These are phyloP conservation scores for Xylaria arbuscula DNA, from an alignment of 2,329 filamentous ascomycete genomes.

Conservation along the genomic window DNA sequence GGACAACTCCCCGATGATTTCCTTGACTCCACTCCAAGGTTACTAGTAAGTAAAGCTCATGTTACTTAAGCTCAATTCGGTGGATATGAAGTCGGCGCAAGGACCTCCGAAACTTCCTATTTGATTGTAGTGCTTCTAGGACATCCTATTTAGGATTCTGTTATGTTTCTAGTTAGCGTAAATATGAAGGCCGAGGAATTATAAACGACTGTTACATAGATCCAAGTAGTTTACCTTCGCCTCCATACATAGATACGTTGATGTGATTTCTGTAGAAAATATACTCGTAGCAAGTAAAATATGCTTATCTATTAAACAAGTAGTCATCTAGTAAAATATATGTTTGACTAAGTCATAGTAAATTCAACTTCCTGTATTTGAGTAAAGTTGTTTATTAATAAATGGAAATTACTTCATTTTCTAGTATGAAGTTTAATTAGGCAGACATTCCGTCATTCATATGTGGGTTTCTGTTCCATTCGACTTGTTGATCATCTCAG, in stretches of 20 bases:
- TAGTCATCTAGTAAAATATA: not conserved
- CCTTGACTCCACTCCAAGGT: constrained; percentile 5
- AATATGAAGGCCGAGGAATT: not conserved
- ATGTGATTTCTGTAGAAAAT: not conserved
- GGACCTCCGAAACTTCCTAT: constrained; percentile 39
- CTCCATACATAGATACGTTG: not conserved
- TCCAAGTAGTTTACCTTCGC: not conserved
- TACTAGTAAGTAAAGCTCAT: not conserved
- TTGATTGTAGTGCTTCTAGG: constrained; percentile 10
- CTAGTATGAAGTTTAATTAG: not conserved
- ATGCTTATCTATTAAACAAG: not conserved
- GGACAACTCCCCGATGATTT: not conserved
- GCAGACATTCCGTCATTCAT: constrained; percentile 6
- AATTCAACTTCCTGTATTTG: not conserved
- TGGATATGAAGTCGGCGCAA: constrained; percentile 41
- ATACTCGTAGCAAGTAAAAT: not conserved
- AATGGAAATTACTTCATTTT: not conserved
- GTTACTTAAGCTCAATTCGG: constrained; percentile 32
- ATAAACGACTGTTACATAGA: not conserved
- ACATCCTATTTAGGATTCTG: not conserved
- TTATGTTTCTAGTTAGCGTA: not conserved
- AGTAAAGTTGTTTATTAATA: not conserved
- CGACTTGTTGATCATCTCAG: constrained; percentile 30
- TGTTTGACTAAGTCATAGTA: not conserved
- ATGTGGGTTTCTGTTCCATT: not conserved